Percentiles rank a stretch among this genome's conserved stretches.
Evolutionary conservation across 108 stramenopile species (phyloP).

Genomic region (Cyclostephanos tholiformis): DNA sequence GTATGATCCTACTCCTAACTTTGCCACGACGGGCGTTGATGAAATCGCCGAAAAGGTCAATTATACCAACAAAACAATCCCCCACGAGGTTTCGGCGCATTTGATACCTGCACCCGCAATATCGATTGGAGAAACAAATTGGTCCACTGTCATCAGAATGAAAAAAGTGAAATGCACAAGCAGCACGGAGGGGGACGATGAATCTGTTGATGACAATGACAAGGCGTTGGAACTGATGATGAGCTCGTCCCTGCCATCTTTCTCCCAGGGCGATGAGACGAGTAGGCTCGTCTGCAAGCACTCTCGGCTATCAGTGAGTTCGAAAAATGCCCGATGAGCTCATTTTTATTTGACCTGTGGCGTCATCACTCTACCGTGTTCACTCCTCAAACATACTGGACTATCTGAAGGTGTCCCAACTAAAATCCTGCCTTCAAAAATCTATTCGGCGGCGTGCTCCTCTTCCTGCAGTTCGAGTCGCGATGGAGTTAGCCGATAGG

Average conservation of each 20-base stretch:
- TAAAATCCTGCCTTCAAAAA: slow-evolving; percentile 92
- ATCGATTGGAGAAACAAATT: slow-evolving; percentile 16
- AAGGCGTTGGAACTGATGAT: slow-evolving; percentile 30
- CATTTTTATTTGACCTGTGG: background rate
- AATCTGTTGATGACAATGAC: slow-evolving; percentile 2
- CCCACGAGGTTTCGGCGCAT: background rate
- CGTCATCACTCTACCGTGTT: background rate
- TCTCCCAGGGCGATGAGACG: slow-evolving; percentile 5
- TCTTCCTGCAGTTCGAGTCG: slow-evolving; percentile 78
- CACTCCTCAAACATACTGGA: background rate
- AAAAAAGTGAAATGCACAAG: slow-evolving; percentile 23
- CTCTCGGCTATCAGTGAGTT: slow-evolving; percentile 60
- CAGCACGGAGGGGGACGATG: background rate
- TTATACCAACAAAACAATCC: background rate
- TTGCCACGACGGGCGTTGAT: slow-evolving; percentile 22
- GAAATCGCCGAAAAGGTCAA: background rate
- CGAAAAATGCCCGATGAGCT: background rate
- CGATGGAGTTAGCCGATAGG: slow-evolving; percentile 81
- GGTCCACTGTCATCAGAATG: slow-evolving; percentile 47
- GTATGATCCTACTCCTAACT: slow-evolving; percentile 2
- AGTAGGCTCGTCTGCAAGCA: slow-evolving; percentile 54
- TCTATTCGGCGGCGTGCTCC: slow-evolving; percentile 75
- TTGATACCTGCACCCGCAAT: background rate
- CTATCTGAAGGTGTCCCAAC: slow-evolving; percentile 47
- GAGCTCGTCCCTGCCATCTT: slow-evolving; percentile 33